Evolutionary conservation across 78 protist genomes (phyloP).

Genomic region (Trichosphaerium sp.): DNA sequence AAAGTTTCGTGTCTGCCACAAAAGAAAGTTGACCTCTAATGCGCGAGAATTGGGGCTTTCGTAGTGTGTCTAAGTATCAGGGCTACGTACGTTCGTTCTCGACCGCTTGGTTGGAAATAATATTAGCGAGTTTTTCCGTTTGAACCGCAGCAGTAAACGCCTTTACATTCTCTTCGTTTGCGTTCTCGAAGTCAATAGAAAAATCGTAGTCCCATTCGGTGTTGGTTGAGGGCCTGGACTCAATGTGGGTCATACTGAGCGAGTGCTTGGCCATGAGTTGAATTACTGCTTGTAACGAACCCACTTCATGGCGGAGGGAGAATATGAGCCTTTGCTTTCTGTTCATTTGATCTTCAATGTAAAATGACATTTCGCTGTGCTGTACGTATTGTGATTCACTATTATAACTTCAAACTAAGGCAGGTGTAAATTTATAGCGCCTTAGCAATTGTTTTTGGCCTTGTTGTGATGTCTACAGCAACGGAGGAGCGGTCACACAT

Average conservation of each 20-base stretch:
- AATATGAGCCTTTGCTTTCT: too few relatives aligned
- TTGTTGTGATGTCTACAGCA: too few relatives aligned
- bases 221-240: slow-evolving; percentile 42
- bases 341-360: too few relatives aligned
- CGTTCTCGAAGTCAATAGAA: slow-evolving; percentile 30
- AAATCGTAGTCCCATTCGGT: slow-evolving; percentile 32
- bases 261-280: slow-evolving; percentile 7
- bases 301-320: slow-evolving; percentile 15
- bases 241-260: slow-evolving; percentile 29
- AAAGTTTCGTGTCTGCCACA: background rate
- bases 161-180: background rate
- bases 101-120: background rate
- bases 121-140: background rate
- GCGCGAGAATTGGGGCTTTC: background rate
- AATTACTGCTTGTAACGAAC: slow-evolving; percentile 16
- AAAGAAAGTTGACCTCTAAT: too few relatives aligned
- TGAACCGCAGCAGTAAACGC: slow-evolving; percentile 9
- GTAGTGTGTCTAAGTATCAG: background rate
- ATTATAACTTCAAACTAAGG: too few relatives aligned
- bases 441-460: too few relatives aligned
- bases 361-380: too few relatives aligned
- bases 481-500: too few relatives aligned
- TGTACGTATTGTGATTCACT: too few relatives aligned
- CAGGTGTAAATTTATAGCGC: too few relatives aligned
- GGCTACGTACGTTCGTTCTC: background rate